Evolutionary conservation across 257 asterid species (phyloP), one percentile per base, ranked within the genome.

Genomic region (Solanum neorickii): DNA sequence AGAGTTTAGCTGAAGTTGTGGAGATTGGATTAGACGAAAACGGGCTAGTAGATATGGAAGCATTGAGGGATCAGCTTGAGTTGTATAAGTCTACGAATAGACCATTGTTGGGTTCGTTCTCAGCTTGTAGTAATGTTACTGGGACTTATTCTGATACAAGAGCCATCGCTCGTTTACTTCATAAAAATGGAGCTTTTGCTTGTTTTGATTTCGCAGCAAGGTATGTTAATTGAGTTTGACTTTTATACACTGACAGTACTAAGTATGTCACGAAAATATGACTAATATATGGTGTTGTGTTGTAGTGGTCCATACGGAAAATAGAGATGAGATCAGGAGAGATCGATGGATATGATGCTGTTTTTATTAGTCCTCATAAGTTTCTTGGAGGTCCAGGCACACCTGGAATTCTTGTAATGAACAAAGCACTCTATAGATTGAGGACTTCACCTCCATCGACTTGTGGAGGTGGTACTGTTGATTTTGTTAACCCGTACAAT

Each of bases 101-200:
- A 33, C 91, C 91, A 1, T 85, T 93, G 11, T 88, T 93, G 3
- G 94, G 93, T 5, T 92, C 95, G 0, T 92, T 92, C 87, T 93
- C 95, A 6, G 95, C 94, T 41, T 93, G 94, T 70, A 93, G 94
- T 85, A 93, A 93, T 25, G 94, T 93, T 75, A 92, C 94, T 62
- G 95, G 95, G 27, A 87, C 89, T 44, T 31, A 73, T 59, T 88
- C 93, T 2, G 88, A 93, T 87, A 92, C 93, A 0, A 88, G 91
- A 0, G 91, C 88, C 72, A 37, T 92, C 4, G 91, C 95, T 9
- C 84, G 90, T 15, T 89, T 93, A 2, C 89, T 93, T 41, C 95
- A 93, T 88, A 88, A 25, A 52, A 27, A 78, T 1, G 84, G 91
- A 78, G 84, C 84, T 0, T 78, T 44, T 78, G 84, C 66, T 46